These are phyloP conservation scores for Entophlyctis luteolus DNA, from an alignment of 192 early-diverging fungal species.

Conservation along the genomic window DNA sequence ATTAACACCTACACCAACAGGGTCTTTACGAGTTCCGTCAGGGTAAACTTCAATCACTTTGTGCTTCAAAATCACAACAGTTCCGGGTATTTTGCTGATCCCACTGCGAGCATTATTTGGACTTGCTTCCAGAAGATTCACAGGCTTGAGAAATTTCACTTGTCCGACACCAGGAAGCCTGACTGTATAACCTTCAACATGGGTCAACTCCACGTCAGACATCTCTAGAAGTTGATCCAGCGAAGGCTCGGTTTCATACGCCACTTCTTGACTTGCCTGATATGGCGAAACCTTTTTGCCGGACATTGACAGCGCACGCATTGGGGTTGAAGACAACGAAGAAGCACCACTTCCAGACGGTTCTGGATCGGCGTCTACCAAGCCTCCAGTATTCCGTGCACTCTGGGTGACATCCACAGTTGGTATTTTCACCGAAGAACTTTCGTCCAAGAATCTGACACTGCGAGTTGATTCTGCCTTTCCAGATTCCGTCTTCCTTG, in stretches of 20 bases:
- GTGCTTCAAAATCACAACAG: slow-evolving; percentile 69
- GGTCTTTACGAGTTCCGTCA: slow-evolving; percentile 71
- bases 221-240: slow-evolving; percentile 66
- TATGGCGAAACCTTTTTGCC: too few species aligned
- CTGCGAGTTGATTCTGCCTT: background rate
- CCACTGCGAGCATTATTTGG: slow-evolving; percentile 46
- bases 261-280: too few species aligned
- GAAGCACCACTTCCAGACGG: background rate
- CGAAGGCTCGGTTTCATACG: slow-evolving; percentile 76
- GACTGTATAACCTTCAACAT: slow-evolving; percentile 73
- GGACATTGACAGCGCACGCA: background rate
- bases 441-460: slow-evolving; percentile 22
- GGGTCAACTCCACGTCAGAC: slow-evolving; percentile 62
- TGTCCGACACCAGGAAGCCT: slow-evolving; percentile 65
- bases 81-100: slow-evolving; percentile 67
- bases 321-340: background rate
- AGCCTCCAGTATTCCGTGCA: background rate
- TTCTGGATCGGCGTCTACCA: background rate
- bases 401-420: slow-evolving; percentile 16
- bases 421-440: background rate
- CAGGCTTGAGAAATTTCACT: slow-evolving; percentile 73
- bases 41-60: slow-evolving; percentile 78
- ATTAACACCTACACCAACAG: slow-evolving; percentile 82
- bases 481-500: background rate
- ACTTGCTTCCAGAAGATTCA: slow-evolving; percentile 68